Evolutionary conservation across 1,284 basidiomycete genomes (phyloP).

Genomic region (Austroboletus olivaceoglutinosus): DNA sequence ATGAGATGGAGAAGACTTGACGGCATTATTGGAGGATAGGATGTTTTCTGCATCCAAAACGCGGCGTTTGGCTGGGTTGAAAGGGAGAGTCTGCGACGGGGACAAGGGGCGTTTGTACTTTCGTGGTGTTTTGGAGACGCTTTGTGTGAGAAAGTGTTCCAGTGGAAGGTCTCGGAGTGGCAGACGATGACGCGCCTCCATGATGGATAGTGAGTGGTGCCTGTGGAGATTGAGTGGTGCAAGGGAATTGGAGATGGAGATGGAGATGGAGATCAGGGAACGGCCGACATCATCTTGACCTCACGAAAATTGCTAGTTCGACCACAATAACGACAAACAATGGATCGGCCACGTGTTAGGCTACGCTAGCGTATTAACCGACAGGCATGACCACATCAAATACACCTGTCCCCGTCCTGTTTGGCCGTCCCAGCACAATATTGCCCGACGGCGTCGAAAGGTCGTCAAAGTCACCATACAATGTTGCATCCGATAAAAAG

Average conservation of each 20-base stretch:
- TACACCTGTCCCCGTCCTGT: conserved; percentile 80
- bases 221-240: conserved; percentile 1
- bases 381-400: conserved; percentile 78
- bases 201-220: conserved; percentile 16
- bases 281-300: conserved; percentile 27
- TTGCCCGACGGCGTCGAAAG: conserved; percentile 86
- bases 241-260: conserved; percentile 13
- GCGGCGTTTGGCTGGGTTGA: conserved; percentile 67
- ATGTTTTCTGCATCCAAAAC: conserved; percentile 58
- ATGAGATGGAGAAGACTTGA: conserved; percentile 21
- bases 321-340: conserved; percentile 30
- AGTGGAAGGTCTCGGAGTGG: conserved; percentile 60
- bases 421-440: conserved; percentile 88
- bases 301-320: conserved; percentile 17
- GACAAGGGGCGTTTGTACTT: conserved; percentile 52
- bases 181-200: conserved; percentile 36
- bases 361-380: conserved; percentile 14
- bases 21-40: conserved; percentile 24
- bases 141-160: conserved; percentile 45
- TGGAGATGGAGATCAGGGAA: conserved; percentile 25
- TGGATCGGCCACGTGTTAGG: conserved; percentile 8
- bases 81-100: conserved; percentile 44
- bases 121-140: conserved; percentile 28
- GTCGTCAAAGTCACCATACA: conserved; percentile 95
- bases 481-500: conserved; percentile 91